Conservation (phyloP, 1,284 basidiomycete species). For the Papiliotrema fonsecae region DNA sequence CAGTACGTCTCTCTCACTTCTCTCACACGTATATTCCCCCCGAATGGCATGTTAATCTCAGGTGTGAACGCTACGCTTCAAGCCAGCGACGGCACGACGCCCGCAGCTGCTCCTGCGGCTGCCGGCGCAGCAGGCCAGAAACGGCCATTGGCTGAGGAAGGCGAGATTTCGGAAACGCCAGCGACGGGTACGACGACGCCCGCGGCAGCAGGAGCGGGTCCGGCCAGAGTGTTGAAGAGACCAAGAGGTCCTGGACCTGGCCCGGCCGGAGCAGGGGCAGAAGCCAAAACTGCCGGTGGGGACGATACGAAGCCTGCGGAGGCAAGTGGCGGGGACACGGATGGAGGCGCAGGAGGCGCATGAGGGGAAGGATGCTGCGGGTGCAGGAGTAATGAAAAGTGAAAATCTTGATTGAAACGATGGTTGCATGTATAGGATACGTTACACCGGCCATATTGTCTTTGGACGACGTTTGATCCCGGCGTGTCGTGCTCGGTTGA, state of each 20-base stretch:
- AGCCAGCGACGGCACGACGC: conserved; percentile 6
- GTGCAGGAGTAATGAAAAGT: background rate
- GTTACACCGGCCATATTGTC: no score
- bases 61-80: conserved; percentile 40
- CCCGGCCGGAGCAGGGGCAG: background rate
- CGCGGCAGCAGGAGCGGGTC: background rate
- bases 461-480: no score
- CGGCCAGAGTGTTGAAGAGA: background rate
- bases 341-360: background rate
- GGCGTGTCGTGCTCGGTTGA: no score
- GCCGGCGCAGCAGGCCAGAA: conserved; percentile 19
- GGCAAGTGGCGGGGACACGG: no score
- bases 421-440: no score
- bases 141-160: conserved; percentile 27
- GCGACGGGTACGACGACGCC: background rate
- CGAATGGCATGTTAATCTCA: conserved; percentile 7
- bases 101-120: conserved; percentile 8
- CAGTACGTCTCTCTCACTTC: conserved; percentile 17
- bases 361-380: background rate
- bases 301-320: background rate
- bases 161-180: conserved; percentile 19
- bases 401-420: no score
- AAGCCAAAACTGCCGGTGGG: background rate
- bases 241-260: background rate
- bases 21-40: no score